Evolutionary conservation across 2,329 filamentous ascomycete genomes (phyloP).

Genomic region (Talaromyces sp.): DNA sequence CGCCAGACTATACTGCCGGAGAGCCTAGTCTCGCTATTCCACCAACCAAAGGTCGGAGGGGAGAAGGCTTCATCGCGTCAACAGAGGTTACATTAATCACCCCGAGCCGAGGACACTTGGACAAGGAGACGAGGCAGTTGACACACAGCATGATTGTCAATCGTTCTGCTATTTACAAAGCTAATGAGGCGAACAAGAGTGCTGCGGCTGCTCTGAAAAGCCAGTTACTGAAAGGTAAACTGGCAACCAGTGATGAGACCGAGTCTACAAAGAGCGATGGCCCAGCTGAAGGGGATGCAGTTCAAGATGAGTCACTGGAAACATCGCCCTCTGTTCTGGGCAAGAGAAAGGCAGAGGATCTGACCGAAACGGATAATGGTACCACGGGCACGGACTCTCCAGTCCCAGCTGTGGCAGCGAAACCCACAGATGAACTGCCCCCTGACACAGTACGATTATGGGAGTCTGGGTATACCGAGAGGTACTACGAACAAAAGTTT

Average conservation of each 20-base stretch:
- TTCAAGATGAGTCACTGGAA: conserved; percentile 23
- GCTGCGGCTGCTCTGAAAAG: conserved; percentile 84
- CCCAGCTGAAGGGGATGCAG: conserved; percentile 22
- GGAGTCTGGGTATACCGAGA: conserved; percentile 91
- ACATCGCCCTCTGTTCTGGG: conserved; percentile 32
- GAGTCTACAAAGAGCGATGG: conserved; percentile 21
- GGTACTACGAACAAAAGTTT: conserved; percentile 98
- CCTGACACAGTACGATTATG: conserved; percentile 82
- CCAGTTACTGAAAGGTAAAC: conserved; percentile 56
- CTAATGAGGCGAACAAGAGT: conserved; percentile 85
- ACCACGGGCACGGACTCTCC: conserved; percentile 50
- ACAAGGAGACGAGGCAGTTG: conserved; percentile 55
- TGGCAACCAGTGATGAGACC: conserved; percentile 17
- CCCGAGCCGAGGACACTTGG: conserved; percentile 50
- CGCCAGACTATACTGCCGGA: conserved; percentile 43
- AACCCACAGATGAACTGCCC: conserved; percentile 57
- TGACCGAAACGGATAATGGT: conserved; percentile 48
- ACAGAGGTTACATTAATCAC: conserved; percentile 53
- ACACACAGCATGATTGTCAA: conserved; percentile 89
- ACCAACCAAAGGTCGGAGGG: conserved; percentile 23
- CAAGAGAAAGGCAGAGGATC: conserved; percentile 67
- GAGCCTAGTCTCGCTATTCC: conserved; percentile 22
- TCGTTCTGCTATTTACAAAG: conserved; percentile 58
- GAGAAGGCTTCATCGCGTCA: conserved; percentile 35
- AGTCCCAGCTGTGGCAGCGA: conserved; percentile 42